Base-by-base conservation (phyloP, 257 asterid species). In the Solanum dulcamara region DNA sequence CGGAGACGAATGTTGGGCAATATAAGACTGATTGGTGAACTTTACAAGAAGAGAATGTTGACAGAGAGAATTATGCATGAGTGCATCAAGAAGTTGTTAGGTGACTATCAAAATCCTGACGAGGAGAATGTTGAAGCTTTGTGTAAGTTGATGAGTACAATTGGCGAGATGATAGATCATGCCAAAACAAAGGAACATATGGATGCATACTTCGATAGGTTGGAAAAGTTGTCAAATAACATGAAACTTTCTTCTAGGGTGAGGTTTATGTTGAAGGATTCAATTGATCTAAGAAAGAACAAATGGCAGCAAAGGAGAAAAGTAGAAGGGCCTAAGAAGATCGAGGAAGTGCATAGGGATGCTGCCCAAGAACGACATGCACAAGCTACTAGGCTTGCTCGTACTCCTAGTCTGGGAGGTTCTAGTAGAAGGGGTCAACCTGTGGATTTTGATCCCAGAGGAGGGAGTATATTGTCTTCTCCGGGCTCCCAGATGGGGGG, bases 221-320 rank as follows among this genome's bases (percentile, higher is more conserved):
- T 97, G 98, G 72, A 86, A 4, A 90, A 86, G 70, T 84, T 97
- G 46, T 94, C 99, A 37, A 97, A 91, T 84, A 91, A 97, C 86
- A 92, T 86, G 96, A 92, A 92, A 83, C 90, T 97, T 33, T 97
- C 99, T 70, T 92, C 99, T 51, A 91, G 99, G 88, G 97, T 95
- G 42, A 92, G 98, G 88, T 97, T 97, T 88, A 94, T 97, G 99
- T 91, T 97, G 83, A 96, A 85, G 90, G 99, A 97, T 86, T 77
- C 94, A 40, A 97, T 95, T 88, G 99, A 97, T 89, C 92, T 97
- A 84, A 92, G 99, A 89, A 95, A 90, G 92, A 97, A 95, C 51
- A 97, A 92, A 89, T 97, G 99, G 99, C 99, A 95, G 92, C 98
- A 94, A 88, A 89, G 99, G 87, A 92, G 98, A 90, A 97, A 95